A percentile compares a stretch with the other conserved stretches of the same genome.
Conservation (phyloP, 1,284 basidiomycete genomes). For the Tilletia horrida region DNA sequence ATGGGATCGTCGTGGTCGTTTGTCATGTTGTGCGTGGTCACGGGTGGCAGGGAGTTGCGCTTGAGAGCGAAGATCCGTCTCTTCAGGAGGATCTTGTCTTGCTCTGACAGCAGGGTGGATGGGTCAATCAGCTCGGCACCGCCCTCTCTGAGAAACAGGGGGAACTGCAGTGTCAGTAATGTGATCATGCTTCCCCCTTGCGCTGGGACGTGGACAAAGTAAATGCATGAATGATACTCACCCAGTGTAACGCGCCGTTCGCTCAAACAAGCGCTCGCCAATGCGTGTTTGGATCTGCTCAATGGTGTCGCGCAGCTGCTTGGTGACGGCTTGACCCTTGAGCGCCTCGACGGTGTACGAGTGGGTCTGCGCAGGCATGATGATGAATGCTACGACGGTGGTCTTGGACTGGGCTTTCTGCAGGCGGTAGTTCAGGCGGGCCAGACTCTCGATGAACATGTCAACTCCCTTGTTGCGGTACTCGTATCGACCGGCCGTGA, state of each 20-base stretch:
- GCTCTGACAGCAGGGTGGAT: conserved; percentile 70
- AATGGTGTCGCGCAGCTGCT: conserved; percentile 90
- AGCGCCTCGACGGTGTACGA: conserved; percentile 96
- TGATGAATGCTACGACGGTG: conserved; percentile 96
- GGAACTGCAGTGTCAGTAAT: conserved; percentile 21
- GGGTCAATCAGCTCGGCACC: conserved; percentile 45
- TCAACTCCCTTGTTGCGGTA: conserved; percentile 99
- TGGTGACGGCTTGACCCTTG: conserved; percentile 96
- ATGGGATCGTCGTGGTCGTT: conserved; percentile 90
- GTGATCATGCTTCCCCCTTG: no score
- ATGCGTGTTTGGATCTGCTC: conserved; percentile 85
- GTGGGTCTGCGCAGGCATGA: conserved; percentile 93
- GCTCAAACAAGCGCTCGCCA: conserved; percentile 85
- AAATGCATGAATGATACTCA: no score
- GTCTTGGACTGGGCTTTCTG: conserved; percentile 73
- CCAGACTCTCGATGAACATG: conserved; percentile 97
- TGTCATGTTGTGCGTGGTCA: conserved; percentile 96
- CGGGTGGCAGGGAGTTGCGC: conserved; percentile 83
- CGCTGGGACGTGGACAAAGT: no score
- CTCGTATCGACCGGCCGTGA: conserved; percentile 98
- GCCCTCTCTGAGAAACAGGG: conserved; percentile 56
- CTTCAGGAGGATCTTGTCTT: conserved; percentile 94
- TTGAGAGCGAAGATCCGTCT: conserved; percentile 93
- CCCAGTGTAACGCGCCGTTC: conserved; percentile 87
- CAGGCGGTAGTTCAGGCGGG: conserved; percentile 72